A percentile compares a stretch with the other conserved stretches of the same genome.
These are phyloP conservation scores for Globisporangium megalacanthum DNA, from an alignment of 352 stramenopile species.

Conservation along the genomic window DNA sequence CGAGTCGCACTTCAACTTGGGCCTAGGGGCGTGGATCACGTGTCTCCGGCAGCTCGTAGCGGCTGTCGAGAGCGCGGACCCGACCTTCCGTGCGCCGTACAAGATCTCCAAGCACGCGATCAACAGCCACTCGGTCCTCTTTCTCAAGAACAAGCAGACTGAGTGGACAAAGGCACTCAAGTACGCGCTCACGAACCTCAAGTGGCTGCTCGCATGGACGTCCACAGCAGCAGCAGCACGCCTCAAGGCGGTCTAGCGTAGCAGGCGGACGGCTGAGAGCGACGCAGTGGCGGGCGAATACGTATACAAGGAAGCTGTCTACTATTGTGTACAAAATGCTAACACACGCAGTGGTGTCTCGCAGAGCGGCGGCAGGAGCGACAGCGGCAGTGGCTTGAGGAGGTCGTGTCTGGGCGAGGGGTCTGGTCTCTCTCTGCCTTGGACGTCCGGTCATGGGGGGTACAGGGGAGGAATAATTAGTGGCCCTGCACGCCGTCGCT, in stretches of 20 bases:
- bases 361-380: neutral
- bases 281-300: neutral
- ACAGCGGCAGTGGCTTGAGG: neutral
- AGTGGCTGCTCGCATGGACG: slow-evolving; percentile 78
- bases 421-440: neutral
- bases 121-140: slow-evolving; percentile 63
- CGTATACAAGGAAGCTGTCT: neutral
- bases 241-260: slow-evolving; percentile 14
- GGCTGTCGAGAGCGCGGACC: slow-evolving; percentile 48
- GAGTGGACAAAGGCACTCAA: slow-evolving; percentile 87
- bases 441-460: neutral
- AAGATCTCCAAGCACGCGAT: slow-evolving; percentile 75
- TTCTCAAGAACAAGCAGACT: slow-evolving; percentile 73
- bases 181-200: slow-evolving; percentile 80
- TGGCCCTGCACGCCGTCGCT: neutral
- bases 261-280: neutral
- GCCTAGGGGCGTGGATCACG: slow-evolving; percentile 71
- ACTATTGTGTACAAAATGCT: slow-evolving; percentile 15
- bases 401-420: neutral
- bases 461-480: slow-evolving; percentile 13
- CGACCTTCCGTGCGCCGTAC: slow-evolving; percentile 66
- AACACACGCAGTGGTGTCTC: neutral
- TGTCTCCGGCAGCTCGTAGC: slow-evolving; percentile 68
- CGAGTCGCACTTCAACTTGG: slow-evolving; percentile 84
- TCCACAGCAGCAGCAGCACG: slow-evolving; percentile 24